A percentile compares a stretch with the other conserved stretches of the same genome.
Conservation (phyloP, 1,284 basidiomycete genomes). For the Cryptococcus maquisensis region DNA sequence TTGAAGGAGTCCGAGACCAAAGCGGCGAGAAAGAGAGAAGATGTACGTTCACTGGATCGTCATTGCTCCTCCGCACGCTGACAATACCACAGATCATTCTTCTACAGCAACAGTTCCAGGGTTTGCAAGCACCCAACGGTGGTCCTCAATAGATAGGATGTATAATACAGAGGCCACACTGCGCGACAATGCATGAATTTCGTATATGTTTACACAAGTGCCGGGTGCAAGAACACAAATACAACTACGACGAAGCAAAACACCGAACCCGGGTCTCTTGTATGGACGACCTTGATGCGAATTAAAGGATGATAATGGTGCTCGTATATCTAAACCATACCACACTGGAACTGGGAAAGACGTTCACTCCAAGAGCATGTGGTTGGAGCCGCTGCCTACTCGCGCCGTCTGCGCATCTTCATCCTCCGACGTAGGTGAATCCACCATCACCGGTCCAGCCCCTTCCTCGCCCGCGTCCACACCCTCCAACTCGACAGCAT, state of each 20-base stretch:
- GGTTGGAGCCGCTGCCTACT: constrained; percentile 1
- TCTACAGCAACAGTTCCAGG: constrained; percentile 44
- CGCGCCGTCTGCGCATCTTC: constrained; percentile 4
- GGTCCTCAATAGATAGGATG: constrained; percentile 11
- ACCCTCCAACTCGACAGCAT: neutral
- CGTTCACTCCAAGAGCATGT: neutral
- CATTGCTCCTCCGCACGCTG: neutral
- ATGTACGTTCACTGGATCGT: constrained; percentile 53
- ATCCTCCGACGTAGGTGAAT: constrained; percentile 21
- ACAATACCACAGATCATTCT: constrained; percentile 32
- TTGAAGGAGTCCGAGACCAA: constrained; percentile 70
- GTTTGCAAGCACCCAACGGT: constrained; percentile 28
- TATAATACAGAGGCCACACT: neutral
- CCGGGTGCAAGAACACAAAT: no score
- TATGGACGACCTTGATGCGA: neutral
- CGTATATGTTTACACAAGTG: no score
- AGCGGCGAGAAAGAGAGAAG: constrained; percentile 70
- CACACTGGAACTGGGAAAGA: neutral
- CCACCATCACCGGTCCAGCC: constrained; percentile 14
- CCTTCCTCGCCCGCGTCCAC: neutral
- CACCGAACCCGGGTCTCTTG: neutral
- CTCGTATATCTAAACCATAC: neutral
- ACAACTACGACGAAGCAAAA: no score
- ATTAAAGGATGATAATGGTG: neutral
- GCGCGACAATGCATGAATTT: no score